Base-by-base conservation (phyloP, 1,284 basidiomycete genomes). In the Gymnopus androsaceus region DNA sequence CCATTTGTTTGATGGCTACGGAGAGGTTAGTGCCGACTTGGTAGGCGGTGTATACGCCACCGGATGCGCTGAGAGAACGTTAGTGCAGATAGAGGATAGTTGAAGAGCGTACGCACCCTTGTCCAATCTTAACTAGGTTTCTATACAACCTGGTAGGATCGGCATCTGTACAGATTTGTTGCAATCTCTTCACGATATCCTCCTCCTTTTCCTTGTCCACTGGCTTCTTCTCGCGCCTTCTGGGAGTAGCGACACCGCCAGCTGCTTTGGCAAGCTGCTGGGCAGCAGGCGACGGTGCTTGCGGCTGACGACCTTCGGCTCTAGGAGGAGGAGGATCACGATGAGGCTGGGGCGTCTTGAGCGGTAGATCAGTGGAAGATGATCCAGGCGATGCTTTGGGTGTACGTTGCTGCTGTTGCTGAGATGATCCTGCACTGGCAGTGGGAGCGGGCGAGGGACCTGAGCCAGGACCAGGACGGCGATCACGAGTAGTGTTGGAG, bases 1-100 rank as follows among this genome's bases (percentile, higher is more conserved):
- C 96, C 97, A 99, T 99, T 75, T 99, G 97, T 75, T 99, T 99
- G 82, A 99, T 99, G 28, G 97, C 97, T 28, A 99, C 97, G 4
- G 88, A 92, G 44, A 92, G 67, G 71, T 96, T 96, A 27, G 92
- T 93, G 44, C 94, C 95, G 57, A 95, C 89, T 74, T 98, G 95
- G 68, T 98, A 97, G 14, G 96, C 95, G 4, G 96, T 98, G 74
- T 97, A 99, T 1, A 99, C 97, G 59, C 95, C 96, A 47, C 97
- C 97, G 15, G 94, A 97, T 3, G 97, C 95, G 61, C 93, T 94
- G 64, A 51, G n/a, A n/a, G n/a, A 28, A 19, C 23, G 14, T 37
- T 25, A 36, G 19, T 25, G 56, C 23, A 51, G n/a, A 53, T 19
- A 52, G 41, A 54, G 59, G 60, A 59, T 52, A 56, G 55, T n/a